Conservation (phyloP, 768 basidiomycete genomes). For the Boletus fagicola region DNA sequence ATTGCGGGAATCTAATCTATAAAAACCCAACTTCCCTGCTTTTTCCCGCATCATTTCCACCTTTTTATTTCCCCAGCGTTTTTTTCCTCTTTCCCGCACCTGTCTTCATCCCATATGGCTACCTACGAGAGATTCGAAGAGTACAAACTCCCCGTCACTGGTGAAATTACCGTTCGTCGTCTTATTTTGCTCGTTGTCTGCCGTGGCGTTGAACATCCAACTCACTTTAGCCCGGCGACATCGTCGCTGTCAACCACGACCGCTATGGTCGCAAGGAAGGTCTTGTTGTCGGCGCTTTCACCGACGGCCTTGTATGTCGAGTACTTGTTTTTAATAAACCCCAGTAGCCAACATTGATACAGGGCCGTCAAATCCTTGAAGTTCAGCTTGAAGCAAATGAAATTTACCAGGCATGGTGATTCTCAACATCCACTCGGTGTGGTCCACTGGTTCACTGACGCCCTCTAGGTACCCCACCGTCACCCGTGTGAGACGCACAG, state of each 20-base stretch:
- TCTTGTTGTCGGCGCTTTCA: slow-evolving; percentile 72
- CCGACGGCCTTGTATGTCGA: slow-evolving; percentile 62
- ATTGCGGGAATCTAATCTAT: slow-evolving; percentile 46
- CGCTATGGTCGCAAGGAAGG: slow-evolving; percentile 68
- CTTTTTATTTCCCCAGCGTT: slow-evolving; percentile 28
- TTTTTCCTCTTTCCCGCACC: slow-evolving; percentile 18
- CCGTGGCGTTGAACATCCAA: slow-evolving; percentile 1
- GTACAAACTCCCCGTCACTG: slow-evolving; percentile 24
- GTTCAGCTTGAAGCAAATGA: slow-evolving; percentile 73
- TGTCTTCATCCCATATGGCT: slow-evolving; percentile 36
- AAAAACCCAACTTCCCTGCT: slow-evolving; percentile 38
- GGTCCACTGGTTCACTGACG: slow-evolving; percentile 3
- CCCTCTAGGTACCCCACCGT: slow-evolving; percentile 69
- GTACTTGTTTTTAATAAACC: not conserved
- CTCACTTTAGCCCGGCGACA: slow-evolving; percentile 63
- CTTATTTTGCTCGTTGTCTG: not conserved
- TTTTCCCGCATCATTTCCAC: slow-evolving; percentile 26
- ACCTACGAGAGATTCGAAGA: slow-evolving; percentile 36
- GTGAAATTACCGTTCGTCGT: slow-evolving; percentile 38
- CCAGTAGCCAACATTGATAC: slow-evolving; percentile 1
- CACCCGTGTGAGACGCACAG: slow-evolving; percentile 72
- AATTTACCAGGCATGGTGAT: slow-evolving; percentile 66
- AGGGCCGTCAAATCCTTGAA: slow-evolving; percentile 83
- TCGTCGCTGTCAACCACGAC: slow-evolving; percentile 73
- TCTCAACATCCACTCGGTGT: not conserved